Percentiles rank a stretch among this genome's conserved stretches.
Conservation (phyloP, 208 protist genomes). For the Leishmania martiniquensis region DNA sequence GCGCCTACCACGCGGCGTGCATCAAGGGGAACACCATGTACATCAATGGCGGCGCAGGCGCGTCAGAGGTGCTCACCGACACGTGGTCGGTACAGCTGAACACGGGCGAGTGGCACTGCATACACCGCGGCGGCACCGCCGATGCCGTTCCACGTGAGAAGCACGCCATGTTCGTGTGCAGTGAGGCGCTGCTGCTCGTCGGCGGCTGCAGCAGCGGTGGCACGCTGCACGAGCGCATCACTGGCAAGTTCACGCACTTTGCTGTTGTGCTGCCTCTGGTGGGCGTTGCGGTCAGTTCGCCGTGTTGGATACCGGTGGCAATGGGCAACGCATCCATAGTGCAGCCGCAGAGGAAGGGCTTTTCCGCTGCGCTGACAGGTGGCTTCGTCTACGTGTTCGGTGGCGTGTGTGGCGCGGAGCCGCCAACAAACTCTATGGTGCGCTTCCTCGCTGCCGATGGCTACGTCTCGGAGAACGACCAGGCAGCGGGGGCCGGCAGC, state of each 20-base stretch:
- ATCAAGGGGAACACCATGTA: conserved; percentile 58
- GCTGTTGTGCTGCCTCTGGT: conserved; percentile 58
- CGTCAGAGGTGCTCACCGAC: conserved; percentile 45
- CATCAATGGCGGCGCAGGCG: conserved; percentile 68
- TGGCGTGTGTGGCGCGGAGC: conserved; percentile 63
- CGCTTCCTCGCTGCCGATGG: conserved; percentile 85
- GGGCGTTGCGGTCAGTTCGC: conserved; percentile 22
- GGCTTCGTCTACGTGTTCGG: conserved; percentile 90
- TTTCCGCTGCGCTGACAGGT: conserved; percentile 72
- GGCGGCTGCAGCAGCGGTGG: conserved; percentile 67
- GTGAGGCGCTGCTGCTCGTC: conserved; percentile 70
- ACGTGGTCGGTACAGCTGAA: conserved; percentile 74
- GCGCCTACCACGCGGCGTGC: conserved; percentile 72
- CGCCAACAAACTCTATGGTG: conserved; percentile 73
- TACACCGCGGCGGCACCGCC: conserved; percentile 63
- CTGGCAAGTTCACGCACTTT: conserved; percentile 76
- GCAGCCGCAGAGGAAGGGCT: conserved; percentile 60
- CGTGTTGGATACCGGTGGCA: conserved; percentile 80
- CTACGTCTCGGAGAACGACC: conserved; percentile 56
- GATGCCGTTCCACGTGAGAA: conserved; percentile 69
- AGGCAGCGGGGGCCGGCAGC: conserved; percentile 32
- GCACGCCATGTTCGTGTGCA: conserved; percentile 73
- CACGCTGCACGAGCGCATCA: conserved; percentile 34
- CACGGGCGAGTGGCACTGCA: conserved; percentile 52
- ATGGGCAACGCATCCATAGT: conserved; percentile 82